Evolutionary conservation across 345 rosid species (phyloP).

Genomic region (Crucihimalaya himalaica): DNA sequence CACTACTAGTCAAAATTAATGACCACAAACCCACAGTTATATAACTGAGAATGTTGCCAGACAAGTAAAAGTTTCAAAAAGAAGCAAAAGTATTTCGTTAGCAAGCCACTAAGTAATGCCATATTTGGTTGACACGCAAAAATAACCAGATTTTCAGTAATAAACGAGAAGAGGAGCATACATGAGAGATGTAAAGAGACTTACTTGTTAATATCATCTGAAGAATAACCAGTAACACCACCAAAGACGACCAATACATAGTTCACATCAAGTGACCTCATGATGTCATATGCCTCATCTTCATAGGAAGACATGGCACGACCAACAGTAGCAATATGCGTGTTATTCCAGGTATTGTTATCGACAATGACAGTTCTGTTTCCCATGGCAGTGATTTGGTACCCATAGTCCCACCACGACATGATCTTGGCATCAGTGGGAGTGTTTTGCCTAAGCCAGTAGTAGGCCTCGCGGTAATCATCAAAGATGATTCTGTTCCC

Average conservation of each 20-base stretch:
- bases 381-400: constrained; percentile 99
- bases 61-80: background rate
- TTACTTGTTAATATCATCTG: constrained; percentile 99
- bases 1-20: background rate
- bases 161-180: constrained; percentile 5
- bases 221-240: constrained; percentile 97
- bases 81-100: background rate
- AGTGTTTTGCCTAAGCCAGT: constrained; percentile 97
- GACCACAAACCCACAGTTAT: background rate
- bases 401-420: constrained; percentile 99
- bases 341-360: constrained; percentile 99
- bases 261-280: constrained; percentile 94
- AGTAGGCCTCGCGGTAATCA: constrained; percentile 99
- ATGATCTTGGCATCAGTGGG: constrained; percentile 96
- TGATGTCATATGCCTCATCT: constrained; percentile 93
- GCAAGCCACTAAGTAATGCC: constrained; percentile 7
- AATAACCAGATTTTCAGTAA: constrained; percentile 1
- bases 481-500: constrained; percentile 92
- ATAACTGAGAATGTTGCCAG: background rate
- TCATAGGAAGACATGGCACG: constrained; percentile 99
- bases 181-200: constrained; percentile 26
- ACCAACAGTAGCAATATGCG: constrained; percentile 99
- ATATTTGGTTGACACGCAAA: background rate
- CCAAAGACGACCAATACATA: constrained; percentile 97
- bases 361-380: constrained; percentile 98